These are phyloP conservation scores for Filosporella fistucella DNA, from an alignment of 495 filamentous ascomycete genomes.

Conservation along the genomic window DNA sequence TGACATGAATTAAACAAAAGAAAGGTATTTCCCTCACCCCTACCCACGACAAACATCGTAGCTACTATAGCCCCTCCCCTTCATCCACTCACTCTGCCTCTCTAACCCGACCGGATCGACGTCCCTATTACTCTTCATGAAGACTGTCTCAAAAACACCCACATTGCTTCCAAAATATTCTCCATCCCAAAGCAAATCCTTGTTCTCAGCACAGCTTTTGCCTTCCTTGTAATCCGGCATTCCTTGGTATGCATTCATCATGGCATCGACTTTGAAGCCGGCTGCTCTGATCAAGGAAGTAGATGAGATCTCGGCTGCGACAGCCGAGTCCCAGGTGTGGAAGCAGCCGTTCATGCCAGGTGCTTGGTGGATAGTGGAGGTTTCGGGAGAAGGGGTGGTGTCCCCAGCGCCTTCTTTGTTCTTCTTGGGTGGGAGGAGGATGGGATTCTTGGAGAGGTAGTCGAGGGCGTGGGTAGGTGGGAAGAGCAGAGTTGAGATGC, in stretches of 20 bases:
- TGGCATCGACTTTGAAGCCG: conserved; percentile 29
- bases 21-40: too few relatives aligned
- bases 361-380: not conserved
- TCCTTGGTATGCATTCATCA: conserved; percentile 24
- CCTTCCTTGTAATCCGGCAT: conserved; percentile 1
- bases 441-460: not conserved
- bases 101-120: conserved; percentile 19
- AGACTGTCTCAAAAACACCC: conserved; percentile 33
- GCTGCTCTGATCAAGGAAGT: conserved; percentile 22
- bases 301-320: conserved; percentile 25
- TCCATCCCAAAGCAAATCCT: conserved; percentile 13
- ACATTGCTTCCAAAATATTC: conserved; percentile 21
- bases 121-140: conserved; percentile 25
- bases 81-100: conserved; percentile 22
- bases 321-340: conserved; percentile 15
- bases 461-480: conserved; percentile 2
- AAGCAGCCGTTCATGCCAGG: conserved; percentile 25
- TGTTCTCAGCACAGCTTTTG: conserved; percentile 1
- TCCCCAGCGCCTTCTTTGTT: not conserved
- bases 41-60: conserved; percentile 26
- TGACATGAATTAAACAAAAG: too few relatives aligned
- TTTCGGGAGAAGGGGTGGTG: not conserved
- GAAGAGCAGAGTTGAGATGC: conserved; percentile 28
- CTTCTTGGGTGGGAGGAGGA: not conserved
- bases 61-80: conserved; percentile 17